These are phyloP conservation scores for Naegleria fowleri DNA, from an alignment of 208 protist genomes.

Conservation along the genomic window DNA sequence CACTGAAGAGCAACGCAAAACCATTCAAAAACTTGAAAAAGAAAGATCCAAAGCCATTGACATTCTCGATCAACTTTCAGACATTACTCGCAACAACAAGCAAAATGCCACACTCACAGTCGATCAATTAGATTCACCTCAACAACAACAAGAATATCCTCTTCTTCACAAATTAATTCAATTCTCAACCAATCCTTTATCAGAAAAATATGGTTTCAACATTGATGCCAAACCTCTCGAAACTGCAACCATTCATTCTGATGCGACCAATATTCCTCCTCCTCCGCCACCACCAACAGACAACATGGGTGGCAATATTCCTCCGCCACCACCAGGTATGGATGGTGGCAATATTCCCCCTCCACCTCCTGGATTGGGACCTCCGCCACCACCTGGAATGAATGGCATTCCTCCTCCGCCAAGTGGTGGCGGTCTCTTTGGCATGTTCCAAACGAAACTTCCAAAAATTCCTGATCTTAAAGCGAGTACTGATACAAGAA, in stretches of 20 bases:
- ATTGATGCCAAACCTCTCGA: not conserved
- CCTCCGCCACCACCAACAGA: too few relatives aligned
- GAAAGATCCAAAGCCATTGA: not conserved
- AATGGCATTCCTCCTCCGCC: not conserved
- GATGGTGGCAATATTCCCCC: not conserved
- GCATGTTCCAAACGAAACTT: not conserved
- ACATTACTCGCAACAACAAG: not conserved
- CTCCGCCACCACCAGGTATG: not conserved
- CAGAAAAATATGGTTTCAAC: not conserved
- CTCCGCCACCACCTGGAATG: not conserved
- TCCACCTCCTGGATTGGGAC: not conserved
- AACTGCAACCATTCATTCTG: not conserved
- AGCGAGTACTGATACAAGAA: not conserved
- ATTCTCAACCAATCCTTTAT: not conserved
- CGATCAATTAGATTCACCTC: not conserved
- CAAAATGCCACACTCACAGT: not conserved
- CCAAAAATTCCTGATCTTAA: not conserved
- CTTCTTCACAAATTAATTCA: not conserved
- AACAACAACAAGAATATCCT: not conserved
- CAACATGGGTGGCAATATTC: not conserved
- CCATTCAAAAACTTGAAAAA: not conserved
- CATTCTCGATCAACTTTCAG: not conserved
- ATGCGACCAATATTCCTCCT: not conserved
- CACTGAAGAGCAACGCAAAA: not conserved
- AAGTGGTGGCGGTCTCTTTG: not conserved